Base-by-base conservation (phyloP, 352 stramenopile species). In the Pythium biforme region DNA sequence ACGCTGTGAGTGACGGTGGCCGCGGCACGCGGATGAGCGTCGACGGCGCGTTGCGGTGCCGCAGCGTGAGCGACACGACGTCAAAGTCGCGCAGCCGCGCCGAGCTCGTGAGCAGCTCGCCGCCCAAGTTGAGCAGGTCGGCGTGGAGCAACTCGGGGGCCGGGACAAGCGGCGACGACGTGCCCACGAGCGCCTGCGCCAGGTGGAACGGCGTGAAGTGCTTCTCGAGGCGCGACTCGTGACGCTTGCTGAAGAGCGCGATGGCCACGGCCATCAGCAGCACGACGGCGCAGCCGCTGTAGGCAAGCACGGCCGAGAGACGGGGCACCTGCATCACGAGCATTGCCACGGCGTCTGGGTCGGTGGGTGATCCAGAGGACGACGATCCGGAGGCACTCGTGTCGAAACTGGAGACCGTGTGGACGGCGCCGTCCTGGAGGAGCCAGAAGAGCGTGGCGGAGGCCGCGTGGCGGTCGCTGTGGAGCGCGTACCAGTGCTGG, bases 181-280 rank as follows among this genome's bases (percentile, higher is more conserved):
- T 26, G 20, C 47, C 59, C 5, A 67, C 65, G 14, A 72, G 55
- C 41, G 34, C 55, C 40, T 72, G 65, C 39, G 65, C 65, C 4
- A 72, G 55, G 37, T 72, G 65, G 54, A 62, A 57, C 20, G 65
- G 65, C 43, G 34, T 47, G 11, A 61, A 64, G 59, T 65, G 39
- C 39, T 68, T 64, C 55, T 72, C 65, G 59, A 72, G 57, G 11
- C 55, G 59, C 8, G 59, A 60, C 65, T 72, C 65, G 49, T 59
- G 46, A 27, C 43, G 59, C 23, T 68, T 67, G 48, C 65, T 62
- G 40, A 72, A 72, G 46, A 72, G 59, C 59, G 64, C 14, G 3
- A 72, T 33, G 33, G 25, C 53, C 22, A 72, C 59, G 31, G 53
- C 64, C 6, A 72, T 54, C 22, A 72, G 37, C 6, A 64, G 29